Percentiles rank a stretch among this genome's conserved stretches.
These are phyloP conservation scores for Aspergillus cavernicola DNA, from an alignment of 495 filamentous ascomycete genomes.

Conservation along the genomic window DNA sequence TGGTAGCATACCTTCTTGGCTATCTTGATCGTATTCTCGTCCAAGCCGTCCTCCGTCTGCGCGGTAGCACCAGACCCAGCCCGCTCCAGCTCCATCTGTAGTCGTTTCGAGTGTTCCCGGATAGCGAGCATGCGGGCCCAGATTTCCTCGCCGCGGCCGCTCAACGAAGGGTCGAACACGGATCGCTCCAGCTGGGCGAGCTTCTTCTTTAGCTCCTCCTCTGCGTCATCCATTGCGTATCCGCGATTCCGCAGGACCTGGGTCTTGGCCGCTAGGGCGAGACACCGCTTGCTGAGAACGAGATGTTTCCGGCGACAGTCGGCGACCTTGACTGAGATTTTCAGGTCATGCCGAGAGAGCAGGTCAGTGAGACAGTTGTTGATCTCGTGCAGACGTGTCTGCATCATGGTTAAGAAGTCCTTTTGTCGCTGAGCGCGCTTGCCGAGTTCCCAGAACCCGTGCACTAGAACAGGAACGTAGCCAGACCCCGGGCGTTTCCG, in stretches of 20 bases:
- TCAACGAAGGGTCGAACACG: conserved; percentile 79
- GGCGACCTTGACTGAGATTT: conserved; percentile 71
- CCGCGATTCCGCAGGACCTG: conserved; percentile 89
- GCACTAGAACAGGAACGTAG: conserved; percentile 70
- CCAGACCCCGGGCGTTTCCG: conserved; percentile 74
- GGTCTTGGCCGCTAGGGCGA: conserved; percentile 83
- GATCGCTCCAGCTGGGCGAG: conserved; percentile 67
- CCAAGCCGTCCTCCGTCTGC: conserved; percentile 54
- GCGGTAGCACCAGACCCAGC: conserved; percentile 46
- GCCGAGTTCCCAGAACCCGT: conserved; percentile 66
- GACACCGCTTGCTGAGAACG: conserved; percentile 72
- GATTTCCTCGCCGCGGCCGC: conserved; percentile 84
- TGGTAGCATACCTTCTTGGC: conserved; percentile 68
- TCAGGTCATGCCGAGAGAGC: conserved; percentile 76
- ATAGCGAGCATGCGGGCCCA: conserved; percentile 92
- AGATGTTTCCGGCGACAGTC: conserved; percentile 79
- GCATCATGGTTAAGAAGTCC: conserved; percentile 66
- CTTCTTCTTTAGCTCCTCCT: conserved; percentile 88
- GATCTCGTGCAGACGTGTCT: conserved; percentile 83
- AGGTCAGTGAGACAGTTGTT: conserved; percentile 77
- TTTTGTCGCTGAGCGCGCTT: conserved; percentile 75
- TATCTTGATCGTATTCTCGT: conserved; percentile 73
- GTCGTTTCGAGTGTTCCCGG: conserved; percentile 68
- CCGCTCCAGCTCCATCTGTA: conserved; percentile 77
- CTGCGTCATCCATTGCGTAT: conserved; percentile 85